A percentile compares a stretch with the other conserved stretches of the same genome.
phyloP scores from a whole-genome alignment of 2,329 filamentous ascomycete genomes.

The Fusarium acutatum region DNA sequence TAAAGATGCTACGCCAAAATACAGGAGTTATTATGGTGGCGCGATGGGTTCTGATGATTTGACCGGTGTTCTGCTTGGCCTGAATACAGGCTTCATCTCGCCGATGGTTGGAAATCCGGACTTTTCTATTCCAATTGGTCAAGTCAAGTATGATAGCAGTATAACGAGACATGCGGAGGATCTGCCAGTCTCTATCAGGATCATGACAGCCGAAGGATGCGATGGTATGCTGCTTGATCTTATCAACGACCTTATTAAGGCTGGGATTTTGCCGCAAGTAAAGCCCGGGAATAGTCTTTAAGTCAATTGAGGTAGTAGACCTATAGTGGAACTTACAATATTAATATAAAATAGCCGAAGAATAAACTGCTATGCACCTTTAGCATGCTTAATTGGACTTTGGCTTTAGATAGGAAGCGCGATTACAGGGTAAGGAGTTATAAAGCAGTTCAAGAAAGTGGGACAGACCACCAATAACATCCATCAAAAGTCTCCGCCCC shows the following conservation, averaged over 20 bases:
- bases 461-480: neutral
- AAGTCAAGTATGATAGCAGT: neutral
- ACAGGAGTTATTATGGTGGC: neutral
- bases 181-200: neutral
- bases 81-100: neutral
- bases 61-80: neutral
- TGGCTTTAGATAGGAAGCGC: neutral
- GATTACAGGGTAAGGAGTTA: neutral
- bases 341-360: too few species aligned
- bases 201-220: neutral
- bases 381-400: too few species aligned
- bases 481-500: neutral
- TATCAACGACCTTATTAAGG: neutral
- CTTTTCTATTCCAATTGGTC: neutral
- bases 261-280: neutral
- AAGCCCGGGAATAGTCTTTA: neutral
- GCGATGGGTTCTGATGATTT: neutral
- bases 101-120: neutral
- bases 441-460: neutral
- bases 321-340: too few species aligned
- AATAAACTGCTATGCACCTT: too few species aligned
- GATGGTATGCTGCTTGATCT: neutral
- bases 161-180: neutral
- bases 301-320: too few species aligned
- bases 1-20: neutral